These are phyloP conservation scores for Alternaria arbusti DNA, from an alignment of 2,329 filamentous ascomycete genomes.

Conservation along the genomic window DNA sequence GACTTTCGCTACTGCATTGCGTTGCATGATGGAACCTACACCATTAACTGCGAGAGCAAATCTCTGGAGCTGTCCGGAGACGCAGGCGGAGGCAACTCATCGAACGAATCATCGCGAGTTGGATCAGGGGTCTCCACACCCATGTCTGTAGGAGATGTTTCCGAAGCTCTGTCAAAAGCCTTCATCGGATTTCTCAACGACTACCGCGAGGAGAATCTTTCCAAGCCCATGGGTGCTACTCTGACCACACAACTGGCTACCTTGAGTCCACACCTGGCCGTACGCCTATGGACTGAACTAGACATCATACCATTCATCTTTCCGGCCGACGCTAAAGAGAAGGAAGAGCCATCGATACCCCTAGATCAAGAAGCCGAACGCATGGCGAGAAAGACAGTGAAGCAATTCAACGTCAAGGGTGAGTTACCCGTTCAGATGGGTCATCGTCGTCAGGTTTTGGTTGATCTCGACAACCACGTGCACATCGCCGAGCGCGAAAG, in stretches of 20 bases:
- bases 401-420: conserved; percentile 36
- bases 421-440: conserved; percentile 1
- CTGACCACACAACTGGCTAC: conserved; percentile 66
- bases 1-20: conserved; percentile 63
- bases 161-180: conserved; percentile 59
- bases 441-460: conserved; percentile 38
- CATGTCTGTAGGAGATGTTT: conserved; percentile 12
- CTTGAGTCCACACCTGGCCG: conserved; percentile 69
- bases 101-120: conserved; percentile 7
- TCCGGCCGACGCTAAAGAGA: conserved; percentile 15
- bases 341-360: conserved; percentile 56
- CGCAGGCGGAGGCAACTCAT: not conserved
- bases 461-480: conserved; percentile 70
- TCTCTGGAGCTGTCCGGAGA: conserved; percentile 1
- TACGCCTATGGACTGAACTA: conserved; percentile 75
- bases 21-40: conserved; percentile 76
- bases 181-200: conserved; percentile 62
- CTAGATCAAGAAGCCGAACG: conserved; percentile 83
- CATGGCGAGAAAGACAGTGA: conserved; percentile 78
- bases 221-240: conserved; percentile 79
- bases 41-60: conserved; percentile 71
- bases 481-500: conserved; percentile 63
- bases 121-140: conserved; percentile 21
- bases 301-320: conserved; percentile 78
- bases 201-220: conserved; percentile 70